phyloP scores from a whole-genome alignment of 2,329 filamentous ascomycete species.

The Chalara sp. region DNA sequence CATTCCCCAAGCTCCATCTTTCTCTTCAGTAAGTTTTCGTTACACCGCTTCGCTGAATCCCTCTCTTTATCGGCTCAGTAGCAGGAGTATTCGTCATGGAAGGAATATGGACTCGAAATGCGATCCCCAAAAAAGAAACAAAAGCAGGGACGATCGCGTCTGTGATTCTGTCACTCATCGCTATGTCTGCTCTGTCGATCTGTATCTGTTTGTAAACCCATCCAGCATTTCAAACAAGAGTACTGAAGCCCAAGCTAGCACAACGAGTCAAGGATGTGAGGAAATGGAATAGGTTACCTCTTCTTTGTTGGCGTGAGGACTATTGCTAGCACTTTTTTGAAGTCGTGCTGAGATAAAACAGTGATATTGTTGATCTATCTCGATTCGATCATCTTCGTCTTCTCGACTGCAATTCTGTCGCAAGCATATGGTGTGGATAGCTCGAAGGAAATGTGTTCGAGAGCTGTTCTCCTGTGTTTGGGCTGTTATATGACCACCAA shows the following conservation, averaged over 20 bases:
- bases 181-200: constrained; percentile 16
- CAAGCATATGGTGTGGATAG: constrained; percentile 50
- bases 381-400: constrained; percentile 54
- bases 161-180: constrained; percentile 13
- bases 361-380: constrained; percentile 54
- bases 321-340: not conserved
- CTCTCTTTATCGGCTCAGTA: no score
- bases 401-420: constrained; percentile 48
- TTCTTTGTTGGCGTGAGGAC: constrained; percentile 22
- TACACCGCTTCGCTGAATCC: no score
- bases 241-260: constrained; percentile 7
- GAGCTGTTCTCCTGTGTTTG: constrained; percentile 53
- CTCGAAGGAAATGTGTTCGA: constrained; percentile 43
- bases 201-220: constrained; percentile 16
- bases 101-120: not conserved
- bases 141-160: constrained; percentile 14
- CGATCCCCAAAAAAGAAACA: constrained; percentile 7
- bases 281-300: constrained; percentile 18
- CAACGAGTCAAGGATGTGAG: constrained; percentile 19
- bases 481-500: constrained; percentile 58
- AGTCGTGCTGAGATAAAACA: constrained; percentile 21
- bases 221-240: not conserved
- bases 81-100: no score
- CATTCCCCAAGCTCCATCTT: no score
- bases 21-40: no score